Conservation (phyloP, 257 asterid species). For the Solanum habrochaites region DNA sequence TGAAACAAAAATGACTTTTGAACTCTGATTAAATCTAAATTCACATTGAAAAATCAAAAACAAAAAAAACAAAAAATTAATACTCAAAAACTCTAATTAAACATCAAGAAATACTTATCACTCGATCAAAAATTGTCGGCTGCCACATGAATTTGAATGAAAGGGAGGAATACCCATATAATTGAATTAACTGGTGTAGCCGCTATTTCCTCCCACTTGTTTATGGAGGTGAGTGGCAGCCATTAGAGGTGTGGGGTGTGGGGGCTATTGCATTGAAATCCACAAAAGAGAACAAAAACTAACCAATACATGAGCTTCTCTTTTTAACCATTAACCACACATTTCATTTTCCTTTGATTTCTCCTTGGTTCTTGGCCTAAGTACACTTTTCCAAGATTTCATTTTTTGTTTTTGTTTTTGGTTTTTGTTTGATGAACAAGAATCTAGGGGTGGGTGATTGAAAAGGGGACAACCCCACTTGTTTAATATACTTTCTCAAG, state of each 20-base stretch:
- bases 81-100: rapidly evolving
- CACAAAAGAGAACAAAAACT: not conserved
- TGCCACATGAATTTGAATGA: not conserved
- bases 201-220: slow-evolving; percentile 5
- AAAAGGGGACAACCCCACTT: not conserved
- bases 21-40: rapidly evolving
- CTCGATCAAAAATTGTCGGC: rapidly evolving
- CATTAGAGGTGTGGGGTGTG: not conserved
- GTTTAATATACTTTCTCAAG: not conserved
- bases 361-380: not conserved
- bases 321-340: not conserved
- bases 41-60: rapidly evolving
- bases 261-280: not conserved
- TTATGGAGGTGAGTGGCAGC: not conserved
- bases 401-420: not conserved
- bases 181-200: slow-evolving; percentile 4
- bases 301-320: not conserved
- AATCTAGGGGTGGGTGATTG: not conserved
- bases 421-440: not conserved
- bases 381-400: not conserved
- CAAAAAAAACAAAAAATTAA: no score
- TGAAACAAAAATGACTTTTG: no score
- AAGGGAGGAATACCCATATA: not conserved
- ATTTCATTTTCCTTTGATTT: not conserved
- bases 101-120: not conserved